A percentile compares a stretch with the other conserved stretches of the same genome.
These are phyloP conservation scores for Oemleria cerasiformis DNA, from an alignment of 306 rosid genomes.

Conservation along the genomic window DNA sequence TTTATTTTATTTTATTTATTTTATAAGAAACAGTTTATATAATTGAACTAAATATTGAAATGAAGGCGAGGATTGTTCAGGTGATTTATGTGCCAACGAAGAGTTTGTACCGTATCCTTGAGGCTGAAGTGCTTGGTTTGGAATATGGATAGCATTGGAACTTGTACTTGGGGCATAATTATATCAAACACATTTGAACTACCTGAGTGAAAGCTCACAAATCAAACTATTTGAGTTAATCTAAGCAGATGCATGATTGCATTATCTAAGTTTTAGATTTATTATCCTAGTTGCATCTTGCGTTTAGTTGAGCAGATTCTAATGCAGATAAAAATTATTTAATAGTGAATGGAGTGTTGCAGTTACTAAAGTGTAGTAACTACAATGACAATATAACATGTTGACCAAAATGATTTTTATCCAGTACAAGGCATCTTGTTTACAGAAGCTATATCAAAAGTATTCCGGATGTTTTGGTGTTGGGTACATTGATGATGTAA, in stretches of 20 bases:
- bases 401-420: neutral
- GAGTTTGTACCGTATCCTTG: neutral
- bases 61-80: neutral
- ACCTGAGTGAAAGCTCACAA: neutral
- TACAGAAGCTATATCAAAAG: neutral
- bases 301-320: constrained; percentile 1
- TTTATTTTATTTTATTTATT: too few species aligned
- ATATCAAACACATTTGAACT: neutral
- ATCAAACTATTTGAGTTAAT: neutral
- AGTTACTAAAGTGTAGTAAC: neutral
- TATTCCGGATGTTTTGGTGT: neutral
- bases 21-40: too few species aligned
- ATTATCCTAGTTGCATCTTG: neutral
- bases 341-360: neutral
- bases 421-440: neutral
- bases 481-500: neutral
- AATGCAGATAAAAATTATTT: neutral
- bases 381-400: neutral
- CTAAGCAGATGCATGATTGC: neutral
- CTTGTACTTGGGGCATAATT: neutral
- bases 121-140: constrained; percentile 2
- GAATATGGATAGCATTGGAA: neutral
- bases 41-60: neutral
- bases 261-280: neutral
- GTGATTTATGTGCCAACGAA: neutral